Percentiles rank a stretch among this genome's conserved stretches.
phyloP scores from a whole-genome alignment of 2,329 filamentous ascomycete genomes.

The Ophiocordyceps camponoti-rufipedis region DNA sequence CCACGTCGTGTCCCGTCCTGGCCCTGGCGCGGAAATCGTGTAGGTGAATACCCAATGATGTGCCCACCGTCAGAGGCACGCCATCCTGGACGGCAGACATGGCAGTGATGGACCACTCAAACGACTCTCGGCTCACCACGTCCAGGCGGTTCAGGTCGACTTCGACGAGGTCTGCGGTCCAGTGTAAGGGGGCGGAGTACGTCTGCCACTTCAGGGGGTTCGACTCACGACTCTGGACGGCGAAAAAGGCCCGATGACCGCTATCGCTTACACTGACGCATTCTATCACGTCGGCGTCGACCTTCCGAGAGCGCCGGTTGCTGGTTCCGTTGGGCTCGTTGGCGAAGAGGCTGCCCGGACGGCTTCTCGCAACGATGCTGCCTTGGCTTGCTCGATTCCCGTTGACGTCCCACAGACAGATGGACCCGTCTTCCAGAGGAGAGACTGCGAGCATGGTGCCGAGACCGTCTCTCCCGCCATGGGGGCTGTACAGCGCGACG shows the following conservation, averaged over 20 bases:
- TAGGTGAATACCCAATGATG: slow-evolving; percentile 62
- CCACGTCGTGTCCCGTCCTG: slow-evolving; percentile 12
- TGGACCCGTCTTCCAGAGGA: slow-evolving; percentile 69
- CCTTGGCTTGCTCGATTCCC: slow-evolving; percentile 36
- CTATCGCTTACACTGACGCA: slow-evolving; percentile 63
- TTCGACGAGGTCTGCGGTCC: slow-evolving; percentile 45
- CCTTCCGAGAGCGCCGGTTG: slow-evolving; percentile 38
- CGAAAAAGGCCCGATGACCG: slow-evolving; percentile 56
- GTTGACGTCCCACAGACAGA: slow-evolving; percentile 72
- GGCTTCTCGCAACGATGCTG: slow-evolving; percentile 46
- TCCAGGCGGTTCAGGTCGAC: slow-evolving; percentile 61
- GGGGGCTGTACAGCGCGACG: slow-evolving; percentile 43
- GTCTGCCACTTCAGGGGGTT: neutral
- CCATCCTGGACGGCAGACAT: slow-evolving; percentile 50
- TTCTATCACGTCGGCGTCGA: slow-evolving; percentile 58
- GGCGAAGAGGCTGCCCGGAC: slow-evolving; percentile 47
- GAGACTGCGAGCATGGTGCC: slow-evolving; percentile 43
- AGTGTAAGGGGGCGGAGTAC: neutral
- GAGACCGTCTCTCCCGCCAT: slow-evolving; percentile 25
- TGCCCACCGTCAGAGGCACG: slow-evolving; percentile 68
- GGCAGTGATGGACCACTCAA: slow-evolving; percentile 68
- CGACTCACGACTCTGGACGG: slow-evolving; percentile 49
- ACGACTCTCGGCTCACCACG: slow-evolving; percentile 50
- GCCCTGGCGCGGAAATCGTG: slow-evolving; percentile 49
- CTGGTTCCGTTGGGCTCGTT: slow-evolving; percentile 26